Evolutionary conservation across 1,284 basidiomycete species (phyloP), one percentile per base, ranked within the genome.

Genomic region (Meira nashicola): DNA sequence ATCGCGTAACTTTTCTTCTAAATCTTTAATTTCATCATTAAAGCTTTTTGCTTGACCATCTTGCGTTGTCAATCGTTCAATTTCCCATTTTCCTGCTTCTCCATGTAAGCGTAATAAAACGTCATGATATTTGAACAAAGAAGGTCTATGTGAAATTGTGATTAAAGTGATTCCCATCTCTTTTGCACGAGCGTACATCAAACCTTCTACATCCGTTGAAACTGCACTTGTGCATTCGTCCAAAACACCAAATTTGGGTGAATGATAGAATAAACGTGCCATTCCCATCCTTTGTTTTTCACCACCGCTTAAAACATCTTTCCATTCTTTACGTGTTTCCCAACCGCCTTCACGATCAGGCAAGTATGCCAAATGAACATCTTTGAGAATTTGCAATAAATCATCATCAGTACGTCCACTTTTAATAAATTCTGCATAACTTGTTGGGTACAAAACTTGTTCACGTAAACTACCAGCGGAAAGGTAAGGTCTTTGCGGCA

Each of bases 301-400:
- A 82, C 83, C 89, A 2, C 89, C 93, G 67, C 89, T 91, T 38
- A 98, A 81, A 1, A 90, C 86, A 78, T 95, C 92, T 63, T 90
- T 84, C 94, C 94, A 98, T 73, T 97, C 94, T 57, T 87, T 84
- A 33, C 85, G 84, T 1, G 84, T 83, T 71, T 91, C 89, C 92
- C 92, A 96, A 14, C 94, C 94, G 12, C 94, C 94, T 79, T 97
- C 94, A n/a, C 93, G 85, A 70, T 91, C 89, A 11, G 97, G 89
- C 61, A 97, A 86, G 72, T 83, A 81, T 38, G 87, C 87, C 86
- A 98, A 90, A 67, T 92, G 87, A 14, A 97, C 88, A 14, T 88
- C 82, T 2, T 85, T 80, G 33, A 98, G 82, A 57, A 95, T 87
- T 12, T 80, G 72, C 17, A 89, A 80, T 43, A 97, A 82, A 67